Percentiles rank a stretch among this genome's conserved stretches.
Conservation (phyloP, 1,139 yeast species). For the Geotrichum restrictum region DNA sequence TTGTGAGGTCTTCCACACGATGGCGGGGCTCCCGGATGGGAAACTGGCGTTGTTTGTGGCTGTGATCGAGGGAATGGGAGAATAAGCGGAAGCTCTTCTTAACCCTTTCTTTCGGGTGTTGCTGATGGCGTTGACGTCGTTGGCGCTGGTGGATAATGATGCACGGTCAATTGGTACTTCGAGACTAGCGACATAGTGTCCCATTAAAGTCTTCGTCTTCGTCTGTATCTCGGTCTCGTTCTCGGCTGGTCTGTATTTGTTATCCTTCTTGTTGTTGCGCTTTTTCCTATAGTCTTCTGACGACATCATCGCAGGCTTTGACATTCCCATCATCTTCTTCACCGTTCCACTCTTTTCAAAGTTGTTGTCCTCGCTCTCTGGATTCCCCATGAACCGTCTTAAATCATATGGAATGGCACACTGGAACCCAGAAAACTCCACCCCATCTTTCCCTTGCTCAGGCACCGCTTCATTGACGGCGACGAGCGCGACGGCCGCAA, state of each 20-base stretch:
- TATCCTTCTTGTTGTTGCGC: too few species aligned
- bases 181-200: constrained; percentile 1
- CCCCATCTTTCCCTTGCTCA: background rate
- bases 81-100: too few species aligned
- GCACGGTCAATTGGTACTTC: constrained; percentile 5
- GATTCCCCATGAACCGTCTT: constrained; percentile 2
- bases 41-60: too few species aligned
- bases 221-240: too few species aligned
- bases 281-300: too few species aligned
- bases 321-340: too few species aligned
- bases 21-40: background rate
- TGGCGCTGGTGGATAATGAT: background rate
- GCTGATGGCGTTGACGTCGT: background rate
- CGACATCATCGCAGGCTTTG: too few species aligned
- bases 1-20: background rate
- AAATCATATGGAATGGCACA: background rate
- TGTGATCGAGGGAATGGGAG: too few species aligned
- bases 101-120: too few species aligned
- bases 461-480: constrained; percentile 1
- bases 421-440: background rate
- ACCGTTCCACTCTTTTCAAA: too few species aligned
- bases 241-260: too few species aligned
- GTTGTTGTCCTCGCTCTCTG: too few species aligned
- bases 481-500: constrained; percentile 4
- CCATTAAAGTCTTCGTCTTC: constrained; percentile 2